Percentiles rank a stretch among this genome's conserved stretches.
These are phyloP conservation scores for Zizania palustris DNA, from an alignment of 202 grass and related monocot genomes.

Conservation along the genomic window DNA sequence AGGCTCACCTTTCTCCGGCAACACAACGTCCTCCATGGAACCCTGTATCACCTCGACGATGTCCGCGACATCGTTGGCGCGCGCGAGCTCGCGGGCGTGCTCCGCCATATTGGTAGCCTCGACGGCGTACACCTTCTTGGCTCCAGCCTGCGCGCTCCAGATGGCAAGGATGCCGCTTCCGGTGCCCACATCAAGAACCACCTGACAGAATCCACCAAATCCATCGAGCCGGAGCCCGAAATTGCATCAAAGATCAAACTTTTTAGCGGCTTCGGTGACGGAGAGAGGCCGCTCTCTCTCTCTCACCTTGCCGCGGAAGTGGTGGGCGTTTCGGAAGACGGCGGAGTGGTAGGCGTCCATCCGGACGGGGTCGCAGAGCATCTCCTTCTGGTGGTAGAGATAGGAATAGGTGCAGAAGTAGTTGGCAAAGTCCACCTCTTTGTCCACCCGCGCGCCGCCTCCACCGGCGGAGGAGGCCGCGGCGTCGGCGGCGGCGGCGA, in stretches of 20 bases:
- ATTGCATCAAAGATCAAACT: not conserved
- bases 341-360: conserved; percentile 96
- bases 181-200: conserved; percentile 89
- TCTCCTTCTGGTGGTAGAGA: conserved; percentile 99
- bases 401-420: conserved; percentile 97
- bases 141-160: conserved; percentile 92
- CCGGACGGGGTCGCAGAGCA: conserved; percentile 91
- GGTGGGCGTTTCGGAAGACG: conserved; percentile 82
- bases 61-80: conserved; percentile 68
- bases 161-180: conserved; percentile 97
- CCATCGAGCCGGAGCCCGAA: not conserved
- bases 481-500: conserved; percentile 43
- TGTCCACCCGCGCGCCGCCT: conserved; percentile 55
- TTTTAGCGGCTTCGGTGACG: not conserved
- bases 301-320: conserved; percentile 81
- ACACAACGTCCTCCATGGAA: conserved; percentile 77
- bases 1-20: conserved; percentile 82
- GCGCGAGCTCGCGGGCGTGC: conserved; percentile 85
- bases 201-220: conserved; percentile 54
- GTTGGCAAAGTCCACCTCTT: conserved; percentile 95
- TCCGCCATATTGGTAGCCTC: conserved; percentile 96
- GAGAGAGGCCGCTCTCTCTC: not conserved
- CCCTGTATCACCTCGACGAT: conserved; percentile 89
- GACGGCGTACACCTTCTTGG: conserved; percentile 91
- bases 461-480: conserved; percentile 10